Evolutionary conservation across 192 early-diverging fungal genomes (phyloP).

Genomic region (Jimgerdemannia lactiflua): DNA sequence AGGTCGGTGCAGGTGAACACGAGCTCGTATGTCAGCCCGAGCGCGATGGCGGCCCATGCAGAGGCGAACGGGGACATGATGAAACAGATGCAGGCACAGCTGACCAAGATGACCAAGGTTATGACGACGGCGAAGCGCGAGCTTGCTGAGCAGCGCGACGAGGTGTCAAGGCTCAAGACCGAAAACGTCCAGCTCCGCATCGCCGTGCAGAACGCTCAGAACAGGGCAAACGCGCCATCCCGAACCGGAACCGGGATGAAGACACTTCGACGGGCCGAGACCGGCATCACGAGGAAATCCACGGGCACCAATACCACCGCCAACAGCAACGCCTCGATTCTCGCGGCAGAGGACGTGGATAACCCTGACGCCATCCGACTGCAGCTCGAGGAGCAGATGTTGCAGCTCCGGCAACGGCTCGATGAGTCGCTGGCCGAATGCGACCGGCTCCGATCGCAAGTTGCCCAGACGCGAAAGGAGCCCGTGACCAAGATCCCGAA

Average conservation of each 20-base stretch:
- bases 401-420: background rate
- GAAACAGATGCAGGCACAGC: background rate
- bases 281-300: background rate
- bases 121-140: background rate
- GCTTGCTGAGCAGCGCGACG: background rate
- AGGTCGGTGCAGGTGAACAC: background rate
- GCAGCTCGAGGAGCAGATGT: background rate
- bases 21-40: background rate
- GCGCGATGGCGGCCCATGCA: background rate
- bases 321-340: background rate
- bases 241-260: background rate
- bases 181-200: background rate
- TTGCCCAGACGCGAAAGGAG: background rate
- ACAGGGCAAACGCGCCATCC: background rate
- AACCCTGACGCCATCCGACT: background rate
- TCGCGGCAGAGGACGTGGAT: background rate
- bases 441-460: background rate
- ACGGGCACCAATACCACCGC: background rate
- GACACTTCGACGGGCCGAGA: background rate
- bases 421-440: background rate
- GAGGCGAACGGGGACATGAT: background rate
- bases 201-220: background rate
- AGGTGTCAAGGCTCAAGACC: background rate
- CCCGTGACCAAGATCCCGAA: background rate
- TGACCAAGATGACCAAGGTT: background rate